Conservation (phyloP, 2,329 filamentous ascomycete genomes). For the Aspergillus sp. region DNA sequence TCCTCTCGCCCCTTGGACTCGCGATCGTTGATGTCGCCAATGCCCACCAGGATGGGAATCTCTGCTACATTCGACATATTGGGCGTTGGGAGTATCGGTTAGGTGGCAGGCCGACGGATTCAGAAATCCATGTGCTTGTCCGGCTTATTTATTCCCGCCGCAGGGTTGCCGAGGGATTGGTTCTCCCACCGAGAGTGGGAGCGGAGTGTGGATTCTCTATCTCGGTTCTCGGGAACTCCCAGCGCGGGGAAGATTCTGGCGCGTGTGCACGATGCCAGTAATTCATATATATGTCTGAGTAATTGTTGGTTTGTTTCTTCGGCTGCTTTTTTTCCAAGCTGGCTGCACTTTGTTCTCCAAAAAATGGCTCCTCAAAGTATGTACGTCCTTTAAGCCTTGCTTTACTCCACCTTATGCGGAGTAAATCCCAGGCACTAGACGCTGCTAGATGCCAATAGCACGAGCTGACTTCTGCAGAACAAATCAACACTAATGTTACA, state of each 20-base stretch:
- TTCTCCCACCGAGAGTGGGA: neutral
- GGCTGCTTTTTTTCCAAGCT: neutral
- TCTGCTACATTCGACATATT: slow-evolving; percentile 1
- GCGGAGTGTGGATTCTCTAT: neutral
- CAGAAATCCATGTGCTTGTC: slow-evolving; percentile 3
- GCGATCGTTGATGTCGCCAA: slow-evolving; percentile 61
- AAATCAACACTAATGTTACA: slow-evolving; percentile 87
- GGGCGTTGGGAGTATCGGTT: neutral
- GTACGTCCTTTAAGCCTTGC: neutral
- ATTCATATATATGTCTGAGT: neutral
- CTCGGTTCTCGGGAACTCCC: slow-evolving; percentile 5
- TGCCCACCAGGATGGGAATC: slow-evolving; percentile 61
- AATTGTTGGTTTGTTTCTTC: neutral
- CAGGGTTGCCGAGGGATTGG: slow-evolving; percentile 1
- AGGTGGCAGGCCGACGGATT: neutral
- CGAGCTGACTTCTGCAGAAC: slow-evolving; percentile 55
- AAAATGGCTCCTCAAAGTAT: slow-evolving; percentile 10
- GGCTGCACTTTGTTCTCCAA: neutral
- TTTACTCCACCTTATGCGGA: neutral
- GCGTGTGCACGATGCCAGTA: neutral
- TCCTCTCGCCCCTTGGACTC: slow-evolving; percentile 51
- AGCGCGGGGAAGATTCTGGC: neutral
- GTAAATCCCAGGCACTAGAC: neutral
- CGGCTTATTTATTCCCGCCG: slow-evolving; percentile 4
- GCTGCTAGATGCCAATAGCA: neutral